Base-by-base conservation (phyloP, 495 filamentous ascomycete species). In the Talaromyces nanjingensis region DNA sequence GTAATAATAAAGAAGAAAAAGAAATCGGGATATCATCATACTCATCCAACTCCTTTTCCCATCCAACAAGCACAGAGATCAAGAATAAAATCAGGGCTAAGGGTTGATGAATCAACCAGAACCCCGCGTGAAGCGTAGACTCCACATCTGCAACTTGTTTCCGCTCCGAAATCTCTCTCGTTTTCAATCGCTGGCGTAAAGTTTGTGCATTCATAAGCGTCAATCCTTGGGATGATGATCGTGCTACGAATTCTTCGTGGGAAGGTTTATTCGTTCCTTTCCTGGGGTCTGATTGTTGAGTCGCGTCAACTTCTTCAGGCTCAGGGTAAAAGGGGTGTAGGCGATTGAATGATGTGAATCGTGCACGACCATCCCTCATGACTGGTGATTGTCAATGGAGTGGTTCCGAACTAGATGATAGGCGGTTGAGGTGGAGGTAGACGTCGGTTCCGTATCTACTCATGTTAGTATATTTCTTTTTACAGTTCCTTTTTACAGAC, bases 341-440 rank as follows among this genome's bases (percentile, higher is more conserved):
- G 70, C 78, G 74, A 70, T 79, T 77, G 69, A 74, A 76, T 65
- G 76, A 77, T 66, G 74, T 74, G 68, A 76, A 76, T 73, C 79
- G 72, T 65, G 74, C 71, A 75, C 78, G 73, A 77, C 77, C 83
- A 77, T 86, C 90, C 86, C 91, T 93, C 90, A 88, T 93, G 91
- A 92, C 91, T 84, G 91, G 88, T 93, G 83, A 83, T 96, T 96
- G 89, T 89, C 93, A 98, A 90, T 97, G 93, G 39, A 98, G 82
- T 63, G 94, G 94, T 73, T 98, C 94, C 18, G 93, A 97, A 60
- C 91, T 96, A 72, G 91, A 96, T 39, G 91, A 96, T 11, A 98
- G 84, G 63, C 94, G 84, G 79, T 98, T 98, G 18, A 98, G 84
- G 74, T 98, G 94, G 55, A 98, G 90, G 75, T 98, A 98, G 39